Evolutionary conservation across 2,329 filamentous ascomycete genomes (phyloP), one percentile per base, ranked within the genome.

Genomic region (Fusarium tjaetaba): DNA sequence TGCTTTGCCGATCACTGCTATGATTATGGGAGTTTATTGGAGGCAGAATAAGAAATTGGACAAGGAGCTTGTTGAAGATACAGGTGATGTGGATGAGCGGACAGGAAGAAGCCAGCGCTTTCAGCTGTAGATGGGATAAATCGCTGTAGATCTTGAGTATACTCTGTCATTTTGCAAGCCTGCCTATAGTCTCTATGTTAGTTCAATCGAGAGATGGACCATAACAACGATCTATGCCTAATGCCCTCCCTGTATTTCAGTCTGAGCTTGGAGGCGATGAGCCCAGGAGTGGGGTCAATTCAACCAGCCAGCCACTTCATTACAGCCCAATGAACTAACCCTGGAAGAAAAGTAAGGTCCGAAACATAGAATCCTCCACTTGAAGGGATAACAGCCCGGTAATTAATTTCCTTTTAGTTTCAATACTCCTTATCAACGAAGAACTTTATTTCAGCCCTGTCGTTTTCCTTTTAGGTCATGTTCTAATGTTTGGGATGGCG

Each of bases 11-110:
- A 69, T 75, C 4, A 74, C 70, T 10, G 16, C 66, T 26, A n/a
- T 53, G 0, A 61, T 78, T 0, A 78, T 78, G 70, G 71, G 68
- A 41, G 48, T 75, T 5, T 79, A 79, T 22, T 68, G 69, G 73
- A 42, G 61, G 22, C 61, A 65, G 30, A 79, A 79, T 4, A 76
- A 65, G 55, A 78, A 66, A 30, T 2, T 32, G 16, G 46, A 49
- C 1, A 48, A 18, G 13, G 41, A 60, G 5, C n/a, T n/a, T 4
- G 22, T 11, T 14, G 38, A 56, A 7, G 9, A 30, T 11, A 7
- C 8, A 1, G 30, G 32, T 5, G 38, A 52, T 36, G 11, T 4
- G 28, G 22, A 42, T 26, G n/a, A 43, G n/a, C 28, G 8, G 3
- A 7, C 24, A 20, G 13, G 7, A 5, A 65, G n/a, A 5, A n/a